Evolutionary conservation across 306 rosid genomes (phyloP).

Genomic region (Castanopsis chinensis): DNA sequence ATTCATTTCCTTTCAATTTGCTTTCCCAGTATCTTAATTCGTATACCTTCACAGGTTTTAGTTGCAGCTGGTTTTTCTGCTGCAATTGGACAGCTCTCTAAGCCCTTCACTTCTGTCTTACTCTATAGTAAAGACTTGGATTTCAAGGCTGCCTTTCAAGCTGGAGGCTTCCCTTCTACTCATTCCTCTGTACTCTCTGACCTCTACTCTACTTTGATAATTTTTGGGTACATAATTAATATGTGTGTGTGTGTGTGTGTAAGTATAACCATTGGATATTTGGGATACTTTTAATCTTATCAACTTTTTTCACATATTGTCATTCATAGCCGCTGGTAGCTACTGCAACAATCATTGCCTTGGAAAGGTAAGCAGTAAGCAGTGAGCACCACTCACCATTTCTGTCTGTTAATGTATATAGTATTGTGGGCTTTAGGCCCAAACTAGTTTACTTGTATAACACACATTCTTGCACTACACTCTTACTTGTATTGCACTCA

Average conservation of each 20-base stretch:
- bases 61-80: slow-evolving; percentile 68
- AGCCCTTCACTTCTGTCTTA: slow-evolving; percentile 69
- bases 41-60: slow-evolving; percentile 49
- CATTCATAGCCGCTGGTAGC: slow-evolving; percentile 75
- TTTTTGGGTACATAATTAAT: neutral
- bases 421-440: too few species aligned
- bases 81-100: slow-evolving; percentile 75
- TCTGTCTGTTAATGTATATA: too few species aligned
- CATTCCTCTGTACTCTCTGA: slow-evolving; percentile 76
- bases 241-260: too few species aligned
- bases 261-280: neutral
- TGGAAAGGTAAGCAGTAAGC: slow-evolving; percentile 54
- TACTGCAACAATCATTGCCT: slow-evolving; percentile 76
- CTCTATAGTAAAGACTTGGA: slow-evolving; percentile 70
- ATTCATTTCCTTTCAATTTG: neutral
- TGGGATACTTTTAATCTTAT: slow-evolving; percentile 24
- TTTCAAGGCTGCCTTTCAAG: slow-evolving; percentile 52
- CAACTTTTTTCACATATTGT: slow-evolving; percentile 29
- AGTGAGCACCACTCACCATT: too few species aligned
- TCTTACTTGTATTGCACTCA: too few species aligned
- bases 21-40: slow-evolving; percentile 6
- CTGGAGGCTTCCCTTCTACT: slow-evolving; percentile 94
- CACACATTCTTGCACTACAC: too few species aligned
- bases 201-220: neutral
- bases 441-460: too few species aligned